Evolutionary conservation across 2,329 filamentous ascomycete species (phyloP), one percentile per base, ranked within the genome.

Genomic region (Fusarium mundagurra): DNA sequence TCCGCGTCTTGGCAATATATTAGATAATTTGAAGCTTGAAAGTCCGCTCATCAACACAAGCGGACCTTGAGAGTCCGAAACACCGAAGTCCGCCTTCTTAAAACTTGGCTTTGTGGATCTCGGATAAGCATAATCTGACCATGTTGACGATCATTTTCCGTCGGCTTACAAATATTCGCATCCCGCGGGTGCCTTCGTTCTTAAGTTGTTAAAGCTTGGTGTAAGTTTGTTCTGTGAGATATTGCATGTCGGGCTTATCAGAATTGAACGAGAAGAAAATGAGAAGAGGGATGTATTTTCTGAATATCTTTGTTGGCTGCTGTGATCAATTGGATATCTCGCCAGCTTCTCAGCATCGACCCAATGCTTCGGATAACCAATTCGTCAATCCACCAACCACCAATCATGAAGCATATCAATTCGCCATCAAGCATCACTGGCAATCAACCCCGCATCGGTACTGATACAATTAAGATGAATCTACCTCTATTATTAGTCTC

Each of bases 121-220:
- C 66, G 50, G 67, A 70, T 71, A 70, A 71, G 67, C 67, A 71
- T 64, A 60, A 36, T 38, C 31, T 50, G 33, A 39, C 24, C 41
- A 34, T 50, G 13, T 24, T 33, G 45, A 51, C 24, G 24, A 48
- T 62, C 36, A 22, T 45, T 61, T 44, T 38, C 43, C 27, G 43
- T 20, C 8, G 24, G 60, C 41, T 70, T 36, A 70, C 47, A 71
- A 71, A 70, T 70, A 63, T 31, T 61, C 38, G 38, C 31, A 58
- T 44, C 60, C 50, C 50, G 60, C 38, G 60, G 60, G 24, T 22
- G 16, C 29, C 38, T 44, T 43, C 7, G 16, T n/a, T 48, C 22
- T 58, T 5, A 20, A 22, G 4, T 12, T 39, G 24, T 27, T 7
- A 9, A 29, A 54, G 33, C 13, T 17, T 24, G n/a, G 29, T 8